phyloP scores from a whole-genome alignment of 2,329 filamentous ascomycete genomes.

The Arthrobotrys conoides region DNA sequence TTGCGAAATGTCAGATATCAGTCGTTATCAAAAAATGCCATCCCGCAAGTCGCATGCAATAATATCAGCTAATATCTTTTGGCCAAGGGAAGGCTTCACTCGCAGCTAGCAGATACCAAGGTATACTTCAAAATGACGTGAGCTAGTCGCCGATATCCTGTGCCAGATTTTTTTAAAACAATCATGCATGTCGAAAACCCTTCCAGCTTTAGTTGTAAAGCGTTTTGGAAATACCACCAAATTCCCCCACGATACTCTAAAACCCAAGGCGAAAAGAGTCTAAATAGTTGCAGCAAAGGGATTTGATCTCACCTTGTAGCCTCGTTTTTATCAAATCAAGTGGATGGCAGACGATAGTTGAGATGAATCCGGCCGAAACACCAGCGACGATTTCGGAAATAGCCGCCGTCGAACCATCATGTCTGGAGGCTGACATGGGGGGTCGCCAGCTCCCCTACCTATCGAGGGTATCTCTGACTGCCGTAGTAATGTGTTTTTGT shows the following conservation, averaged over 20 bases:
- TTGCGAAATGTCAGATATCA: constrained; percentile 33
- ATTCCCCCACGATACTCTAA: constrained; percentile 6
- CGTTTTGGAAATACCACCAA: background rate
- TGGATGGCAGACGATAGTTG: constrained; percentile 89
- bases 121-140: constrained; percentile 14
- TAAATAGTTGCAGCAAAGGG: background rate
- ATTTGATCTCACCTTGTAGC: constrained; percentile 78
- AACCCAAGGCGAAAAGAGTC: constrained; percentile 2
- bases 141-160: constrained; percentile 68
- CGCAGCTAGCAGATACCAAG: constrained; percentile 18
- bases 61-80: constrained; percentile 41
- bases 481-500: background rate
- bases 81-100: background rate
- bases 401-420: constrained; percentile 75
- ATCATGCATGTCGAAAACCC: constrained; percentile 10
- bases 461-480: background rate
- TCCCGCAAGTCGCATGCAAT: constrained; percentile 14
- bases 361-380: constrained; percentile 86
- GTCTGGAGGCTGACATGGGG: constrained; percentile 50
- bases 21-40: constrained; percentile 14
- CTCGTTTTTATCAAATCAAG: constrained; percentile 97
- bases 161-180: constrained; percentile 67
- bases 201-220: background rate
- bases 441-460: constrained; percentile 17
- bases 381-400: constrained; percentile 90